Base-by-base conservation (phyloP, 768 basidiomycete genomes). In the Mycena galericulata region DNA sequence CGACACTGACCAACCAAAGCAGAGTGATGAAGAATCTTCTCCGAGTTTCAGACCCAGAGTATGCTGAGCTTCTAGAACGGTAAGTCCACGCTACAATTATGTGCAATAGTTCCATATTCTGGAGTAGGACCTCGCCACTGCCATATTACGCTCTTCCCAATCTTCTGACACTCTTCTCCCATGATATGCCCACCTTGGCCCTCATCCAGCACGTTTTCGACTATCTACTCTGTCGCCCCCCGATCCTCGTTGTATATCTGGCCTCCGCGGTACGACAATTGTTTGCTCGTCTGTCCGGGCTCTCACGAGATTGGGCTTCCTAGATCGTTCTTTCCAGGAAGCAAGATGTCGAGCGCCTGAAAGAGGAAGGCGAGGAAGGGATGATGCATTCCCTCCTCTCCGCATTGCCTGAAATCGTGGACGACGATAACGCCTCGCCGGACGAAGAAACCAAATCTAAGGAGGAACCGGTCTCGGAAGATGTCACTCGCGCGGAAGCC, bases 201-300 rank as follows among this genome's bases (percentile, higher is more conserved):
- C 89, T 96, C 41, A 92, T 96, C 29, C 96, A 97, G 76, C 92
- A 96, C 69, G 88, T 96, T 51, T 98, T 97, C 78, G 96, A 98
- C 79, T 98, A 90, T 75, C 80, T 98, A 12, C 81, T 98, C 15
- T 88, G 89, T 69, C 86, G 96, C 38, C 94, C 94, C 27, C 96
- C 96, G 12, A 87, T 96, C 30, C 84, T 86, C 1, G 85, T 89
- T 3, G 91, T 97, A 0, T 98, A 97, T 82, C 87, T 98, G 12
- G 90, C 90, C 18, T 88, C 91, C 36, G 91, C 93, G 43, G 95
- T 97, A 76, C 73, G 92, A 85, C 12, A 30, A 20, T 46, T 20
- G 2, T 45, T 50, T 12, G 14, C 47, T 51, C 47, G 26, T 53
- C 2, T 6, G 5, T 14, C 68, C 27, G 38, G 32, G 40, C 26